Conservation (phyloP, 2,329 filamentous ascomycete species). For the Chaetothyriales sp. region DNA sequence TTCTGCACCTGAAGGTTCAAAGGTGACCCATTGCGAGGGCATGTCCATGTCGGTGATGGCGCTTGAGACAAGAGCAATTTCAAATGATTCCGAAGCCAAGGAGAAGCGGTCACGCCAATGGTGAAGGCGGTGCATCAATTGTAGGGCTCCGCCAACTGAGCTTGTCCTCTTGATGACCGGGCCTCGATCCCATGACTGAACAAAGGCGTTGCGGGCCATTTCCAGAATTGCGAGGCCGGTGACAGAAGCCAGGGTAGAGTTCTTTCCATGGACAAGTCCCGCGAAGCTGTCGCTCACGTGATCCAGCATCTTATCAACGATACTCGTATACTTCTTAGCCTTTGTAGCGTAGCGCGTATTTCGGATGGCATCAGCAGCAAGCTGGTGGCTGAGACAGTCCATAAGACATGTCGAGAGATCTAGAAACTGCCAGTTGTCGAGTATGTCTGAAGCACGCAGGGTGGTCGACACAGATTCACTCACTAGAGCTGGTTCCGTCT, state of each 20-base stretch:
- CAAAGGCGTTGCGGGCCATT: slow-evolving; percentile 42
- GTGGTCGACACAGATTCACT: slow-evolving; percentile 29
- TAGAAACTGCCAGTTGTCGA: slow-evolving; percentile 12
- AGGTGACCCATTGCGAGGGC: slow-evolving; percentile 57
- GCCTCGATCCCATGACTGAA: slow-evolving; percentile 69
- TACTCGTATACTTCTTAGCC: not conserved
- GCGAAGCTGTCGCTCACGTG: not conserved
- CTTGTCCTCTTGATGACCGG: slow-evolving; percentile 56
- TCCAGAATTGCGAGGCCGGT: slow-evolving; percentile 7
- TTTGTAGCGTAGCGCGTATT: slow-evolving; percentile 24
- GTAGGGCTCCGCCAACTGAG: slow-evolving; percentile 62
- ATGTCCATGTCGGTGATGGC: slow-evolving; percentile 61
- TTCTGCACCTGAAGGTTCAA: slow-evolving; percentile 46
- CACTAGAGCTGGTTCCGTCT: slow-evolving; percentile 27
- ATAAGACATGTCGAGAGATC: slow-evolving; percentile 9
- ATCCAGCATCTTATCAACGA: slow-evolving; percentile 4
- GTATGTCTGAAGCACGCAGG: slow-evolving; percentile 3
- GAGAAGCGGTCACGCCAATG: slow-evolving; percentile 51
- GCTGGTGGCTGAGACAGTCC: slow-evolving; percentile 12
- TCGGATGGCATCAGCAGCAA: slow-evolving; percentile 20
- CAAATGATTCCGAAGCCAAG: slow-evolving; percentile 51
- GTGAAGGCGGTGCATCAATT: slow-evolving; percentile 60
- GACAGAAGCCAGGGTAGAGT: not conserved
- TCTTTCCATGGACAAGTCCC: not conserved
- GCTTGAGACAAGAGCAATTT: slow-evolving; percentile 62